These are phyloP conservation scores for Penicillium digitatum DNA, from an alignment of 2,329 filamentous ascomycete genomes.

Conservation along the genomic window DNA sequence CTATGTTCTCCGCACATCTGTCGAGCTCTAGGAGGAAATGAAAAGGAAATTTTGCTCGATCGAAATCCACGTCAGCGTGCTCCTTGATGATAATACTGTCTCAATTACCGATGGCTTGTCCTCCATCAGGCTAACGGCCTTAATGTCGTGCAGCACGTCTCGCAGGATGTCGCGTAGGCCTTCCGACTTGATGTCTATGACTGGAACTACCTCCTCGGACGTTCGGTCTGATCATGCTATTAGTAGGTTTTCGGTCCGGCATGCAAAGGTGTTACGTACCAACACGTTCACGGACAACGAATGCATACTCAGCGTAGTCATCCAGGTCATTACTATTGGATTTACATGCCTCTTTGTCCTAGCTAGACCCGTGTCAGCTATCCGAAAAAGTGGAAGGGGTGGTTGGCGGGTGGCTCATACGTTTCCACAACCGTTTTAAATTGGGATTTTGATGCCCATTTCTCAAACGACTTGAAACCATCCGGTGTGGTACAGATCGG, in stretches of 20 bases:
- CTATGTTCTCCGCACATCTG: conserved; percentile 7
- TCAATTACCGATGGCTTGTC: conserved; percentile 30
- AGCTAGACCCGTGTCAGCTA: conserved; percentile 18
- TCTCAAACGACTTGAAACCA: conserved; percentile 15
- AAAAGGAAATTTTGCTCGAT: conserved; percentile 23
- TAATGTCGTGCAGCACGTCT: conserved; percentile 29
- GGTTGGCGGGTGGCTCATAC: conserved; percentile 13
- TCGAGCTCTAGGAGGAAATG: conserved; percentile 24
- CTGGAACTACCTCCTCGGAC: conserved; percentile 21
- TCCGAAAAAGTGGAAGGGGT: conserved; percentile 9
- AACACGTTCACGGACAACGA: conserved; percentile 24
- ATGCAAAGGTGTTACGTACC: conserved; percentile 17
- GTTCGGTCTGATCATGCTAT: conserved; percentile 22
- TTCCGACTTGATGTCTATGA: conserved; percentile 33
- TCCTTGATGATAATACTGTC: conserved; percentile 12
- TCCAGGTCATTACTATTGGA: conserved; percentile 22
- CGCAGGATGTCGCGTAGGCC: conserved; percentile 30
- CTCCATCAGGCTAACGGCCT: conserved; percentile 29
- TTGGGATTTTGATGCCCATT: conserved; percentile 18
- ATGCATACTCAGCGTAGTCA: conserved; percentile 24
- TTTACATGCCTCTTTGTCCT: conserved; percentile 27
- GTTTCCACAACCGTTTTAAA: conserved; percentile 21
- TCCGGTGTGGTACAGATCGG: conserved; percentile 13
- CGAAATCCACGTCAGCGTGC: conserved; percentile 13
- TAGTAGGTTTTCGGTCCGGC: conserved; percentile 10